A percentile compares a stretch with the other conserved stretches of the same genome.
Evolutionary conservation across 2,329 filamentous ascomycete species (phyloP).

Genomic region (Curvularia sp.): DNA sequence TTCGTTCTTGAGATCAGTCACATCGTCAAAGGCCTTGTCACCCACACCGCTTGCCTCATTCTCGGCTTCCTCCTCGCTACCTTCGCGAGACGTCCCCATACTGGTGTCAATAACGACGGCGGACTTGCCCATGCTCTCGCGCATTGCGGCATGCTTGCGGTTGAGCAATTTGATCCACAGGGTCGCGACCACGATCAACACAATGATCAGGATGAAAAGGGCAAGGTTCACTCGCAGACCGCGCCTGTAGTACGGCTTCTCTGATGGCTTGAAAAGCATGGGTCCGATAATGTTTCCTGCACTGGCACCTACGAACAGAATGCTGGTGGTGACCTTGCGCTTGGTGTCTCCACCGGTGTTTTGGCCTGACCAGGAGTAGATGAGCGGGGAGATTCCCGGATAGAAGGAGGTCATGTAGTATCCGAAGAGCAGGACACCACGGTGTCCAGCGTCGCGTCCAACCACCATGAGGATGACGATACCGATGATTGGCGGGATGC

Average conservation of each 20-base stretch:
- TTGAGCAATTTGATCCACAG: constrained; percentile 63
- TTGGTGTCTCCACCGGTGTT: constrained; percentile 75
- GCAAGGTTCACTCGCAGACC: constrained; percentile 67
- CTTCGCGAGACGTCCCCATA: constrained; percentile 60
- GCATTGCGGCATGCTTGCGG: constrained; percentile 59
- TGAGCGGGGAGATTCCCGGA: constrained; percentile 65
- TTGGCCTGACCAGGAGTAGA: constrained; percentile 67
- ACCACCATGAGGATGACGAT: constrained; percentile 62
- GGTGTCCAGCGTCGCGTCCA: constrained; percentile 55
- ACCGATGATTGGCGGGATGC: constrained; percentile 64
- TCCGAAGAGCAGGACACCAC: constrained; percentile 61
- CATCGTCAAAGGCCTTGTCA: constrained; percentile 63
- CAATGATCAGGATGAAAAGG: constrained; percentile 66
- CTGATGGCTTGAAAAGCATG: constrained; percentile 67
- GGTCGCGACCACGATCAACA: constrained; percentile 56
- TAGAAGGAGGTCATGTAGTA: constrained; percentile 68
- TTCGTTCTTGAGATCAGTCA: constrained; percentile 67
- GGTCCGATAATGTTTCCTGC: constrained; percentile 72
- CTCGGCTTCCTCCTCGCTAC: constrained; percentile 40
- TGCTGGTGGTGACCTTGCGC: constrained; percentile 69
- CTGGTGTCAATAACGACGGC: constrained; percentile 65
- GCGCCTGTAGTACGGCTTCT: constrained; percentile 64
- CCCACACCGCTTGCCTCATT: constrained; percentile 43
- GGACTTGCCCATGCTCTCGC: constrained; percentile 66
- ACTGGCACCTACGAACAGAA: constrained; percentile 70